Evolutionary conservation across 139 green algal species (phyloP), one percentile per base, ranked within the genome.

Genomic region (Chlorella ohadii): DNA sequence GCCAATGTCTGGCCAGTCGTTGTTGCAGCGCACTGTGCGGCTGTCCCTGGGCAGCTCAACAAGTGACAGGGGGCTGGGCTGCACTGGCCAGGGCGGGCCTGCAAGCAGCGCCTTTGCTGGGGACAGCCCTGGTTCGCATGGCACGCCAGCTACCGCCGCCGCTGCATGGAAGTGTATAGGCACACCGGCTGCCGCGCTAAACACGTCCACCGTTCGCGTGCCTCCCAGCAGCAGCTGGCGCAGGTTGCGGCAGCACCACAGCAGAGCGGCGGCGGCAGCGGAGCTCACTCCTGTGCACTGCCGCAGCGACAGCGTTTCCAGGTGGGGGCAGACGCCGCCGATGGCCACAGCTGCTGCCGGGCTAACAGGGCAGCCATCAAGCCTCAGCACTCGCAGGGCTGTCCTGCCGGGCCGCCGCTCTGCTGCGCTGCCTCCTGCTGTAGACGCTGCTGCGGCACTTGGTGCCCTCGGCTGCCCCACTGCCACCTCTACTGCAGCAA

Each of bases 141-240:
- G 15, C 22, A 38, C 5, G 33, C 33, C 66, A 2, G 16, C 67
- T 17, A 34, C 34, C 11, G 16, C 19, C 16, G 15, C 34, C 16
- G 34, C 67, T 19, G 20, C 67, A 51, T 59, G 3, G 19, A n/a
- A 38, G 3, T 33, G 1, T 17, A 19, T 0, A 20, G 34, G 16
- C 25, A 16, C 17, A 16, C 34, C 20, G 2, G 2, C 22, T 31
- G 63, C 12, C 31, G 28, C 63, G 28, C 0, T 28, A 38, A 68
- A 68, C 28, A 38, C 28, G 27, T 59, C 70, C 25, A 28, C 25
- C 39, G 39, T 39, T 5, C 5, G 39, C 1, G 33, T 61, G 57
- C 76, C 76, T 13, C 76, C 59, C 76, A 82, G 59, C 57, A 72
- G 76, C 76, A 82, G 76, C 59, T 82, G 57, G 15, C 76, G 59